Percentiles rank a stretch among this genome's conserved stretches.
phyloP scores from a whole-genome alignment of 345 rosid species.

The Brassica nigra region DNA sequence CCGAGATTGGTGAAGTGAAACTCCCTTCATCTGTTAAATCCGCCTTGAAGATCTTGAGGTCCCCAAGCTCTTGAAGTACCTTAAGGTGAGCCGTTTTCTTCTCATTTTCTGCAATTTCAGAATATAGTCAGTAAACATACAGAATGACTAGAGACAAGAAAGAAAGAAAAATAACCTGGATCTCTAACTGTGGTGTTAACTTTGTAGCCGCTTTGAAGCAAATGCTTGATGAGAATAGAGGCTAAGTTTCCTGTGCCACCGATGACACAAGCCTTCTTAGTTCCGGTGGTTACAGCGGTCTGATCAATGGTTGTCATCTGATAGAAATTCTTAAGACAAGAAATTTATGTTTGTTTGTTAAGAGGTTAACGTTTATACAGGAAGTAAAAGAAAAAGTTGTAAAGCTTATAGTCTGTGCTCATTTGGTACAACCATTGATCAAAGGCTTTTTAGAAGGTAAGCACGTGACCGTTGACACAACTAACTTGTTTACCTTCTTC shows the following conservation, averaged over 20 bases:
- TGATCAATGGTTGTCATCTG: constrained; percentile 39
- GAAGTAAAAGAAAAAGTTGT: not conserved
- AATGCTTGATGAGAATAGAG: constrained; percentile 64
- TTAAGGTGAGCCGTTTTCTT: constrained; percentile 63
- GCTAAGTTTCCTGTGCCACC: constrained; percentile 84
- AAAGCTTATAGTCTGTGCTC: constrained; percentile 17
- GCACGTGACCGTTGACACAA: constrained; percentile 17
- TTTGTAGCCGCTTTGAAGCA: constrained; percentile 75
- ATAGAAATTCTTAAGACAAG: not conserved
- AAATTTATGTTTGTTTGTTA: constrained; percentile 4
- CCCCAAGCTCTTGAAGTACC: constrained; percentile 59
- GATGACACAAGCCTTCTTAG: constrained; percentile 69
- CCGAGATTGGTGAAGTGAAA: constrained; percentile 56
- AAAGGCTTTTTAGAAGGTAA: constrained; percentile 21
- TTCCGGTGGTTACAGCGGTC: constrained; percentile 16
- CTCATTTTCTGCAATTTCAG: constrained; percentile 52
- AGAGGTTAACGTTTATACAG: constrained; percentile 20
- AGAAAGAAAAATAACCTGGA: constrained; percentile 22
- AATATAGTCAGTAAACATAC: constrained; percentile 3
- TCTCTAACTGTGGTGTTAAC: constrained; percentile 85
- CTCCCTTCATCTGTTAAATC: constrained; percentile 72
- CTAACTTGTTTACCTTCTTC: constrained; percentile 13
- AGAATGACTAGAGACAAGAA: constrained; percentile 3
- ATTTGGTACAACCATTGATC: constrained; percentile 40
- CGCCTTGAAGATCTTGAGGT: constrained; percentile 64